Evolutionary conservation across 257 asterid genomes (phyloP).

Genomic region (Anisodus tanguticus): DNA sequence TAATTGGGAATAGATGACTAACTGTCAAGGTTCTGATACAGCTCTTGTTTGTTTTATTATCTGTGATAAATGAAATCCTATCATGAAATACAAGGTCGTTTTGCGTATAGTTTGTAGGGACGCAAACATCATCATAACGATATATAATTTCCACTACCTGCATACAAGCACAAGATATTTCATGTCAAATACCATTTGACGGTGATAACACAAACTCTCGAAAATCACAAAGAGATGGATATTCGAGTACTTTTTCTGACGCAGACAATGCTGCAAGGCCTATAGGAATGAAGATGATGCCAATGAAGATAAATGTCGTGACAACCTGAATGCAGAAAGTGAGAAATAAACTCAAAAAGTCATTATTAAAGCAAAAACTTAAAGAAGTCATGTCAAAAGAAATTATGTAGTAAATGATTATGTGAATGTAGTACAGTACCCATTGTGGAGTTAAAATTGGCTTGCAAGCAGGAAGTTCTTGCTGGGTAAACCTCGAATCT

Average conservation of each 20-base stretch:
- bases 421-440: conserved; percentile 58
- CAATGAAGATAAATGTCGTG: conserved; percentile 60
- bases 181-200: background rate
- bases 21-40: conserved; percentile 59
- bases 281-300: conserved; percentile 74
- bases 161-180: conserved; percentile 11
- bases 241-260: conserved; percentile 55
- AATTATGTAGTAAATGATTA: background rate
- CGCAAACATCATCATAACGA: conserved; percentile 69
- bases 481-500: conserved; percentile 96
- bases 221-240: background rate
- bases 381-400: background rate
- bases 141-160: conserved; percentile 83
- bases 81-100: conserved; percentile 42
- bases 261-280: conserved; percentile 82
- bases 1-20: conserved; percentile 33
- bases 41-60: conserved; percentile 50
- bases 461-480: conserved; percentile 97
- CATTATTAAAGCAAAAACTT: background rate
- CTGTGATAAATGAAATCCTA: conserved; percentile 56
- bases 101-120: conserved; percentile 40
- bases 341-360: conserved; percentile 20
- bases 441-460: conserved; percentile 87
- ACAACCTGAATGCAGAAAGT: conserved; percentile 59
- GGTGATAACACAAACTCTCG: background rate